Conservation (phyloP, 106 monocot species). For the Posidonia australis region DNA sequence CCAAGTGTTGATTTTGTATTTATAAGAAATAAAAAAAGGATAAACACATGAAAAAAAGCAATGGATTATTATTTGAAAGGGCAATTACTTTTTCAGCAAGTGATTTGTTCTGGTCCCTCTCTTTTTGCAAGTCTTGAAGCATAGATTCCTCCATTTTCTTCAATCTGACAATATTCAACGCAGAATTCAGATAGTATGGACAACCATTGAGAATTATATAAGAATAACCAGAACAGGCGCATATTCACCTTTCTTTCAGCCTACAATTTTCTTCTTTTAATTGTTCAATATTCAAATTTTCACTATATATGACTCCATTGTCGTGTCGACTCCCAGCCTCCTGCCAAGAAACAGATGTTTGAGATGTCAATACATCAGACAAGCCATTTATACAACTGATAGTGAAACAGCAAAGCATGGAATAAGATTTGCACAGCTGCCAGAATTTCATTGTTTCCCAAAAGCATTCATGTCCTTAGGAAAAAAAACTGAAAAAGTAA, state of each 20-base stretch:
- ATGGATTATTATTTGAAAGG: neutral
- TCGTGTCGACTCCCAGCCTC: neutral
- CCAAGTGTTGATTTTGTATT: too few species aligned
- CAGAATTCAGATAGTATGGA: conserved; percentile 1
- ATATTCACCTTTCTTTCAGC: conserved; percentile 33
- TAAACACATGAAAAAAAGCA: neutral
- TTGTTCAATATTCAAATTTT: conserved; percentile 13
- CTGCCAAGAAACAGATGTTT: neutral
- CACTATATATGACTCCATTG: neutral
- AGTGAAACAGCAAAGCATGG: too few species aligned
- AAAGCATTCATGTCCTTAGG: too few species aligned
- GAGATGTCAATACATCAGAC: too few species aligned
- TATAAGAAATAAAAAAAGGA: too few species aligned
- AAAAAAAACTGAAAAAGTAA: too few species aligned
- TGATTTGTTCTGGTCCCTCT: conserved; percentile 30
- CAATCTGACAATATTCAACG: conserved; percentile 16
- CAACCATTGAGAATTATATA: neutral
- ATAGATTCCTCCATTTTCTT: conserved; percentile 28
- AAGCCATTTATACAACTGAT: neutral
- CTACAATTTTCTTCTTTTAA: conserved; percentile 37
- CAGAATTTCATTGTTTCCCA: too few species aligned
- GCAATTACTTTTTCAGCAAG: conserved; percentile 34
- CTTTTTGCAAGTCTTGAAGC: conserved; percentile 24
- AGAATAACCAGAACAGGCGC: neutral
- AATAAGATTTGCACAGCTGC: too few species aligned